Conservation (phyloP, 2,329 filamentous ascomycete species). For the Cryoendolithus antarcticus region DNA sequence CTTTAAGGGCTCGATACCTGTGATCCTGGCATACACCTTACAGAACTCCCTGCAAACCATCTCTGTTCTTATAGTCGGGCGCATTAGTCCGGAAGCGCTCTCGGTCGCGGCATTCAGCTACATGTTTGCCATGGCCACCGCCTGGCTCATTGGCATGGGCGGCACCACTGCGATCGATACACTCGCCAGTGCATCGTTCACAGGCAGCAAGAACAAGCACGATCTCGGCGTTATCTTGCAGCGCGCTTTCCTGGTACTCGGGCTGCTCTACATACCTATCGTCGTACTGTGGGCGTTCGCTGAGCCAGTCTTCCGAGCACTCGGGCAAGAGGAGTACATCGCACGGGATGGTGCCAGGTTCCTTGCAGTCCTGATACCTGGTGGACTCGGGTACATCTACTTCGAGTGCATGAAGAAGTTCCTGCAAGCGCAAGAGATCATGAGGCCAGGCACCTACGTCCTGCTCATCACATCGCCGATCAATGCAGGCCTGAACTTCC, state of each 20-base stretch:
- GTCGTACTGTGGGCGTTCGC: constrained; percentile 63
- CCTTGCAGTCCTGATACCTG: constrained; percentile 60
- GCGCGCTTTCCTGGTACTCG: constrained; percentile 59
- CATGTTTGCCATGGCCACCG: constrained; percentile 87
- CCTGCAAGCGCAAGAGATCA: constrained; percentile 49
- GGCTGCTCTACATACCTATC: constrained; percentile 60
- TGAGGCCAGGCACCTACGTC: constrained; percentile 52
- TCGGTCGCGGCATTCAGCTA: constrained; percentile 77
- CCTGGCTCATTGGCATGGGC: constrained; percentile 74
- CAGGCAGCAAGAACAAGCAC: constrained; percentile 64
- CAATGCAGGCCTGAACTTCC: constrained; percentile 45
- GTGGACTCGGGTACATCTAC: constrained; percentile 75
- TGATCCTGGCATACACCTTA: constrained; percentile 73
- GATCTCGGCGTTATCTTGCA: constrained; percentile 71
- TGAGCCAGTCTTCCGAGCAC: constrained; percentile 57
- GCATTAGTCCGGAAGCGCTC: constrained; percentile 65
- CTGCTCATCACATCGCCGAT: constrained; percentile 48
- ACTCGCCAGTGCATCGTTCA: constrained; percentile 70
- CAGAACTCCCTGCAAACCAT: constrained; percentile 77
- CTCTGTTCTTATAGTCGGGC: constrained; percentile 70
- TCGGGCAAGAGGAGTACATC: constrained; percentile 70
- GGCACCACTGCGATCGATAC: constrained; percentile 81
- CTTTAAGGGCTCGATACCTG: constrained; percentile 57
- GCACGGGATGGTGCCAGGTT: constrained; percentile 63
- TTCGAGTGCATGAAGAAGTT: constrained; percentile 65